Evolutionary conservation across 345 rosid species (phyloP).

Genomic region (Aethionema arabicum): DNA sequence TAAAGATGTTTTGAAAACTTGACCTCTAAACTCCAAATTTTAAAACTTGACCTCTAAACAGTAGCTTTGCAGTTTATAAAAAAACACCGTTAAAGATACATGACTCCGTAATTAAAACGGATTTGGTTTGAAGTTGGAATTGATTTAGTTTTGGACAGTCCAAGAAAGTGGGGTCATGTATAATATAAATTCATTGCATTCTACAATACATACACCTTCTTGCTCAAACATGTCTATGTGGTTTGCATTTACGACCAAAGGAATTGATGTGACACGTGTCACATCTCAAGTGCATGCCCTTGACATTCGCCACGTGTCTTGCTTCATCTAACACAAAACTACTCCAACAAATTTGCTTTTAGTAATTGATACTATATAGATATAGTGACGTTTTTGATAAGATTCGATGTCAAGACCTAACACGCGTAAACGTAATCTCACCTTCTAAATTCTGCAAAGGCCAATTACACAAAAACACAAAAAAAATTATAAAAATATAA

Average conservation of each 20-base stretch:
- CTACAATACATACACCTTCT: conserved; percentile 21
- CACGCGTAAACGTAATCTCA: conserved; percentile 7
- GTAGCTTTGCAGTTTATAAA: too few species aligned
- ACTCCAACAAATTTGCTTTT: conserved; percentile 8
- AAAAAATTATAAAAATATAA: too few species aligned
- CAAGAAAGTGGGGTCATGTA: conserved; percentile 31
- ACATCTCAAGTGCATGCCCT: neutral
- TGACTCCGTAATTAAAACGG: neutral
- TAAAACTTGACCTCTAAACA: too few species aligned
- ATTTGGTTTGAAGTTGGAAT: conserved; percentile 26
- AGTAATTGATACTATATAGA: conserved; percentile 6
- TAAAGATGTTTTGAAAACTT: too few species aligned
- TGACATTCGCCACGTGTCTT: conserved; percentile 15
- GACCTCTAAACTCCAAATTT: too few species aligned
- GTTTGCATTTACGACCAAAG: conserved; percentile 21
- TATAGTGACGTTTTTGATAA: conserved; percentile 12
- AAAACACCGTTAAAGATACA: too few species aligned
- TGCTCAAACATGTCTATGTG: conserved; percentile 6
- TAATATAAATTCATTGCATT: conserved; percentile 26
- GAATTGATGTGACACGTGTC: conserved; percentile 15
- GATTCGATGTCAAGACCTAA: neutral
- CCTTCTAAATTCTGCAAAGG: conserved; percentile 19
- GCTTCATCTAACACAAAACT: conserved; percentile 2
- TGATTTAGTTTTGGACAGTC: conserved; percentile 8
- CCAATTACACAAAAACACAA: neutral